Evolutionary conservation across 2,329 filamentous ascomycete genomes (phyloP), one percentile per base, ranked within the genome.

Genomic region (Diaporthe capsici): DNA sequence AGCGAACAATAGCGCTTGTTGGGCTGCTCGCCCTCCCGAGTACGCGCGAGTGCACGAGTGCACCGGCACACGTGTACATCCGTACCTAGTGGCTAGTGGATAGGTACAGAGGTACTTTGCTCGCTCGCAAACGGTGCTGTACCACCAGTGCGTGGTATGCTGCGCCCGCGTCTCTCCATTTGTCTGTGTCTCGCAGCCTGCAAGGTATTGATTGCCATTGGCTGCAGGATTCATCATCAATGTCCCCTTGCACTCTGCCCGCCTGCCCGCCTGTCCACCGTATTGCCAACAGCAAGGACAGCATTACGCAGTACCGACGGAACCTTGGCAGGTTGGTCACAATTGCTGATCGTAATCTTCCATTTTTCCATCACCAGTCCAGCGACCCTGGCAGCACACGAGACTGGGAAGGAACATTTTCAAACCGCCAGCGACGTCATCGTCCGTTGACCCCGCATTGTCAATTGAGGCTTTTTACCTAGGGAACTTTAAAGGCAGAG

Each of bases 341-440:
- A 68, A 39, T 68, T 68, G 63, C 47, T 68, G 63, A 68, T 68
- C 63, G 12, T 22, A 68, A 68, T 68, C 63, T 68, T 68, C 17
- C 44, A 8, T 49, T 51, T 65, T 20, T 34, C 15, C 42, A 25
- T 61, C n/a, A 8, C 58, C 58, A 60, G 57, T 6, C 10, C 17
- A 47, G 13, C 58, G 20, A 8, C n/a, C 61, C 61, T 49, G 63
- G 28, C 28, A 68, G 44, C 28, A 34, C 9, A 51, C 44, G 13
- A 34, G 44, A 51, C 63, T 17, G 63, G 61, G 63, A 34, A 20
- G 31, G 44, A n/a, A 49, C 22, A 37, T 10, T 17, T 22, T 13
- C 20, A 15, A 25, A 25, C 12, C 2, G 17, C 12, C 31, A 15
- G 44, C 44, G 63, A 68, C 63, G 63, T 68, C 63, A 68, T 68